Evolutionary conservation across 2,329 filamentous ascomycete genomes (phyloP).

Genomic region (Neopestalotiopsis clavispora): DNA sequence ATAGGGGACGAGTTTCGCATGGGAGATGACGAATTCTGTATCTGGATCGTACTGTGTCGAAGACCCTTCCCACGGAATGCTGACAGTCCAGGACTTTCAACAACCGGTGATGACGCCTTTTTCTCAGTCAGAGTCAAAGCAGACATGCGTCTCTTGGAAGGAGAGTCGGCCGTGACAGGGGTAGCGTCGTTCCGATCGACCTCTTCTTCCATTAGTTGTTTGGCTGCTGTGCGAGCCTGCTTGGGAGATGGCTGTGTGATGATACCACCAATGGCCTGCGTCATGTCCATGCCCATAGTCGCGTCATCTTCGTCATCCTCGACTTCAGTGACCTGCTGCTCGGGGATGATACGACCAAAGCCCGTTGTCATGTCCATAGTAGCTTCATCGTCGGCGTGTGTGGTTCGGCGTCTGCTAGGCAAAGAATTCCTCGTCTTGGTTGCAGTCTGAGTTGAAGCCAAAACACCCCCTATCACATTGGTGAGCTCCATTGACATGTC

Average conservation of each 20-base stretch:
- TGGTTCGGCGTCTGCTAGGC: slow-evolving; percentile 30
- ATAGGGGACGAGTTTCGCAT: slow-evolving; percentile 39
- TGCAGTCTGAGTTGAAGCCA: slow-evolving; percentile 39
- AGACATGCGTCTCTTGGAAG: slow-evolving; percentile 38
- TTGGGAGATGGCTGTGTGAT: slow-evolving; percentile 47
- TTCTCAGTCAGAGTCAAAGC: slow-evolving; percentile 36
- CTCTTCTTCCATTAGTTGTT: slow-evolving; percentile 64
- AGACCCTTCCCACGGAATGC: slow-evolving; percentile 55
- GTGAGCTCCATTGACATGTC: slow-evolving; percentile 84
- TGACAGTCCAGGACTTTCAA: slow-evolving; percentile 59
- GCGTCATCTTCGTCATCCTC: slow-evolving; percentile 37
- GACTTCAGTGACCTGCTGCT: slow-evolving; percentile 40
- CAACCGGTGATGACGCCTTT: slow-evolving; percentile 47
- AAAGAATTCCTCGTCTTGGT: slow-evolving; percentile 33
- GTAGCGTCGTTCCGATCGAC: slow-evolving; percentile 53
- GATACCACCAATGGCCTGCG: slow-evolving; percentile 67
- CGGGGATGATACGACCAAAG: slow-evolving; percentile 58
- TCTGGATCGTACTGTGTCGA: slow-evolving; percentile 52
- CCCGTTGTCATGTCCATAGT: slow-evolving; percentile 70
- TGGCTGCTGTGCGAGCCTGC: slow-evolving; percentile 52
- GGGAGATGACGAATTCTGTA: slow-evolving; percentile 36
- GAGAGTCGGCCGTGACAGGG: slow-evolving; percentile 42
- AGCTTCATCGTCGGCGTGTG: slow-evolving; percentile 50
- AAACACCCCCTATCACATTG: slow-evolving; percentile 63
- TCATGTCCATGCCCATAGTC: slow-evolving; percentile 72